A percentile compares a stretch with the other conserved stretches of the same genome.
These are phyloP conservation scores for Coemansia aciculifera DNA, from an alignment of 192 early-diverging fungal genomes.

Conservation along the genomic window DNA sequence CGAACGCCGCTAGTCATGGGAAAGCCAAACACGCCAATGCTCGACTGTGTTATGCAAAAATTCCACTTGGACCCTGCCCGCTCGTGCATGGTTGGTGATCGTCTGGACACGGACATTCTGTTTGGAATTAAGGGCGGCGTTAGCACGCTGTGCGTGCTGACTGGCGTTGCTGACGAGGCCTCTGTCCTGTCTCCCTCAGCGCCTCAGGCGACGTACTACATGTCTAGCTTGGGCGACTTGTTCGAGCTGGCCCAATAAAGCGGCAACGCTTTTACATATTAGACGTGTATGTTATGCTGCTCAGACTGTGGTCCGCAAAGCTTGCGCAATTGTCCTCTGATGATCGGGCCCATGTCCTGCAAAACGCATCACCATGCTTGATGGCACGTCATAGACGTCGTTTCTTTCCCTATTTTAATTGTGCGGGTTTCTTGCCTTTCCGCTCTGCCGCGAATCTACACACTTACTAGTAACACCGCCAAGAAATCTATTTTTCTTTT, in stretches of 20 bases:
- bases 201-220: slow-evolving; percentile 47
- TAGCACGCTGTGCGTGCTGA: slow-evolving; percentile 87
- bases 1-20: slow-evolving; percentile 83
- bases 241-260: slow-evolving; percentile 18
- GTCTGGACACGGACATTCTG: slow-evolving; percentile 93
- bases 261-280: neutral
- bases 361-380: neutral
- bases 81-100: slow-evolving; percentile 97
- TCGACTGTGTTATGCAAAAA: slow-evolving; percentile 87
- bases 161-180: slow-evolving; percentile 61
- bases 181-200: slow-evolving; percentile 24
- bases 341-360: neutral
- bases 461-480: neutral
- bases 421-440: neutral
- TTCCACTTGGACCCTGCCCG: slow-evolving; percentile 73
- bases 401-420: neutral
- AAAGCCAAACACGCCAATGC: slow-evolving; percentile 92
- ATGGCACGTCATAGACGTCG: neutral
- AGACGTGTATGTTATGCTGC: neutral
- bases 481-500: slow-evolving; percentile 7
- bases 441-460: neutral
- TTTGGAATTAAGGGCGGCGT: slow-evolving; percentile 89
- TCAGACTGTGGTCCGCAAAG: neutral
- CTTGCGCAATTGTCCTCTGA: neutral
- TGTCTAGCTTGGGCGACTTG: slow-evolving; percentile 38